These are phyloP conservation scores for Zygosaccharomyces rouxii DNA, from an alignment of 805 yeast species.

Conservation along the genomic window DNA sequence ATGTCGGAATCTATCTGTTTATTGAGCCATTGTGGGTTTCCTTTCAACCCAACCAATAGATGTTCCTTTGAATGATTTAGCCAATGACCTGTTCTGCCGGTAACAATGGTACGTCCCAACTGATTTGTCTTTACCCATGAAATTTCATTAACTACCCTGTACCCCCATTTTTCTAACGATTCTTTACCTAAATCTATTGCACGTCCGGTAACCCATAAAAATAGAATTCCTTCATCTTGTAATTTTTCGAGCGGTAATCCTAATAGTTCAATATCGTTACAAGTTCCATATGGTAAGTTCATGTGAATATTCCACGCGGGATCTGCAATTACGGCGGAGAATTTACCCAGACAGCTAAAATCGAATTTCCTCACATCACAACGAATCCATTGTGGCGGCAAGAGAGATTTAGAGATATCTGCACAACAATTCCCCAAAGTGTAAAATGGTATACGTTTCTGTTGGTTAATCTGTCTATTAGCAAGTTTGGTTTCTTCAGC, in stretches of 20 bases:
- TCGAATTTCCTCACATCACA: slow-evolving; percentile 79
- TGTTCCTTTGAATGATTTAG: slow-evolving; percentile 93
- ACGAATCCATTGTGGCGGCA: slow-evolving; percentile 79
- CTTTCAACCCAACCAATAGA: slow-evolving; percentile 78
- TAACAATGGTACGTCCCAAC: slow-evolving; percentile 79
- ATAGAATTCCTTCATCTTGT: slow-evolving; percentile 78
- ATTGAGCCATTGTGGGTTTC: slow-evolving; percentile 68
- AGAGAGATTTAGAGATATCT: slow-evolving; percentile 30
- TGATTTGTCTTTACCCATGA: slow-evolving; percentile 92
- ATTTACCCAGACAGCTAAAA: slow-evolving; percentile 67
- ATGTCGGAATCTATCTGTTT: slow-evolving; percentile 66
- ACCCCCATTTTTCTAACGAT: slow-evolving; percentile 79
- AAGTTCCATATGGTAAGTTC: slow-evolving; percentile 73
- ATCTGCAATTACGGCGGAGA: slow-evolving; percentile 82
- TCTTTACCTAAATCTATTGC: slow-evolving; percentile 84
- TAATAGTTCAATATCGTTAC: slow-evolving; percentile 70
- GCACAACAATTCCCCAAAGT: slow-evolving; percentile 36
- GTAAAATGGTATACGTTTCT: slow-evolving; percentile 31
- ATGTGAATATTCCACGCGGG: slow-evolving; percentile 97
- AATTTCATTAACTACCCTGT: slow-evolving; percentile 68
- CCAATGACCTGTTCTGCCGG: slow-evolving; percentile 98
- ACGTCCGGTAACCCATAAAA: slow-evolving; percentile 94
- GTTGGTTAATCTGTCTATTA: slow-evolving; percentile 19
- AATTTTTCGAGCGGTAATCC: slow-evolving; percentile 60
- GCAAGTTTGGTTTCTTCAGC: slow-evolving; percentile 20